Evolutionary conservation across 2,329 filamentous ascomycete species (phyloP), one percentile per base, ranked within the genome.

Genomic region (Aspergillus texensis): DNA sequence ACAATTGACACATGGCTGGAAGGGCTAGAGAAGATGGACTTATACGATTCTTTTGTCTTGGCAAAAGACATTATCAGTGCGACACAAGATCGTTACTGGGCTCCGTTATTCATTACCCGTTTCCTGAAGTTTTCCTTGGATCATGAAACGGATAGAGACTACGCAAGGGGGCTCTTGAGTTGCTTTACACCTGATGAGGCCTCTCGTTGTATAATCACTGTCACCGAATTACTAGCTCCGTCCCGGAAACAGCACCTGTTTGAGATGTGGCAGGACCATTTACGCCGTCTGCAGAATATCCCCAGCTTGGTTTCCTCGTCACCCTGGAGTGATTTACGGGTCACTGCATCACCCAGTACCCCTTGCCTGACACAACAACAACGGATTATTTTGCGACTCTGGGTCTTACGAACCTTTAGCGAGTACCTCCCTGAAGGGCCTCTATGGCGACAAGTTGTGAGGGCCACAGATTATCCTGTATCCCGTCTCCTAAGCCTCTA

Each of bases 381-480:
- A n/a, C 70, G 69, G 28, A 71, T 78, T 6, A 59, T 78, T 16
- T 36, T 76, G 30, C 75, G 77, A 28, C 59, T 79, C 14, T 79
- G 77, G 77, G 58, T 65, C 32, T 64, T 78, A 57, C 72, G 71
- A 34, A 68, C 68, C 0, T 62, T 79, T 43, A 70, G 67, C 50
- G 67, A 66, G 43, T 62, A 68, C 9, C 61, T 71, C n/a, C 56
- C 65, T 41, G 60, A 63, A 32, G 68, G 67, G 21, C 65, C 68
- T 21, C 61, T 68, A 59, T 70, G 72, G 62, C 67, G 62, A 34
- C 59, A 65, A 34, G 57, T 58, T n/a, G 34, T 53, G n/a, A 67
- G 64, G 54, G 54, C 60, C 12, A 69, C 70, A 2, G 71, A 75
- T 45, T 54, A 55, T 28, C 66, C 69, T 11, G 68, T 70, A 14